Base-by-base conservation (phyloP, 2,329 filamentous ascomycete genomes). In the Epichloe uncinata region DNA sequence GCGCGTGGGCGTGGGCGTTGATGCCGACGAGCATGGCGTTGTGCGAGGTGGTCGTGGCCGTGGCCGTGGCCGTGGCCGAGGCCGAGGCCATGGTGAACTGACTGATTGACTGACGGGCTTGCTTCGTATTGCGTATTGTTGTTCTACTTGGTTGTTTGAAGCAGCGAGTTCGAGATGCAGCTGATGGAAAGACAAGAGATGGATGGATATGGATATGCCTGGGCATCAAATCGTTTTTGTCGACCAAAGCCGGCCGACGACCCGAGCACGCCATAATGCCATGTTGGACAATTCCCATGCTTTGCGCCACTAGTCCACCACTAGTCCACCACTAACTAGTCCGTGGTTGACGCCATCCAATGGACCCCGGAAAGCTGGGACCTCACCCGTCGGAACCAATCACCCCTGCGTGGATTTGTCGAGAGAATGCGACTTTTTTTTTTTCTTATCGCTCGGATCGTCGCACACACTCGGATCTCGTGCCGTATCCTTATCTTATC, bases 1-100 rank as follows among this genome's bases (percentile, higher is more conserved):
- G 93, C 40, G 90, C 67, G 61, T 87, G 84, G 45, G 72, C 75
- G 47, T 74, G 74, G 60, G 81, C 83, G 63, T 89, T 81, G 56
- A 84, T 74, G 45, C 85, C 82, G 43, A 85, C 84, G 45, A 94
- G 79, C 47, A 94, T 55, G 49, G 50, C 9, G 34, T 43, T 43
- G 20, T 18, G 11, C 33, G 8, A 56, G 36, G 26, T 41, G 33
- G 73, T 3, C 82, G 74, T 12, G 55, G 48, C 9, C 52, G 55
- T 6, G 22, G 22, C 6, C 22, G n/a, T 35, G 33, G 73, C 4
- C 82, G 22, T 37, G 53, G 15, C 56, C 30, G n/a, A 16, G 13
- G 26, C n/a, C 8, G 30, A 9, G 33, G 30, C 30, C 33, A 22
- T 42, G 18, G 18, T 22, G 41, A 8, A 11, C 11, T 30, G 7